Conservation (phyloP, 225 moss, liverwort and hornwort genomes). For the Neckera pumila region DNA sequence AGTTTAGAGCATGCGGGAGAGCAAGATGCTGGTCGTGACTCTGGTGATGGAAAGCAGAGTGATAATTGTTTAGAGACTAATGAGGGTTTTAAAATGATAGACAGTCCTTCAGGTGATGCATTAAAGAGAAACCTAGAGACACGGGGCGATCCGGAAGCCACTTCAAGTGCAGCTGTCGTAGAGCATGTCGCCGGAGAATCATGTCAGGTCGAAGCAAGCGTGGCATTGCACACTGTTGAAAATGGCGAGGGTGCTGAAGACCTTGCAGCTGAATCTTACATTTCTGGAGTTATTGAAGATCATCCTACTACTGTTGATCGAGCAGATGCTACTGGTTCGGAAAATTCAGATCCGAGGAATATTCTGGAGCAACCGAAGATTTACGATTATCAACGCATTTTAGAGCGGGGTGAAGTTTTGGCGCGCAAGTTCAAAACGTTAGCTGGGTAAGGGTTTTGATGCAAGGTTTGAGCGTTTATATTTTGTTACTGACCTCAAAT, state of each 20-base stretch:
- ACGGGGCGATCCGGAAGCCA: not conserved
- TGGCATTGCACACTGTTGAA: slow-evolving; percentile 4
- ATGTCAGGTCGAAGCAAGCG: not conserved
- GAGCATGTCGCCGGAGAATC: slow-evolving; percentile 4
- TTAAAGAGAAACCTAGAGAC: not conserved
- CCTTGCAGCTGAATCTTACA: not conserved
- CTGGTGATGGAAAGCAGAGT: slow-evolving; percentile 5
- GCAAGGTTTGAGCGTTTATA: not conserved
- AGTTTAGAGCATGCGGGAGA: not conserved
- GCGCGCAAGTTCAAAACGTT: slow-evolving; percentile 12
- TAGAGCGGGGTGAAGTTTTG: slow-evolving; percentile 43
- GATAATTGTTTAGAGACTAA: not conserved
- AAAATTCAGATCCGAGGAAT: not conserved
- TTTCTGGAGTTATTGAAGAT: slow-evolving; percentile 4
- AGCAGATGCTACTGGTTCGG: slow-evolving; percentile 9
- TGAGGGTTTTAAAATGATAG: slow-evolving; percentile 1
- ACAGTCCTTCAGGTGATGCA: not conserved
- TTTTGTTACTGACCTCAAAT: not conserved
- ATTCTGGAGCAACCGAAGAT: slow-evolving; percentile 1
- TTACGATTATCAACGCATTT: slow-evolving; percentile 9
- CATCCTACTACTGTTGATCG: not conserved
- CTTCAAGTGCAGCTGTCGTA: not conserved
- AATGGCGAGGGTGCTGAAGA: slow-evolving; percentile 2
- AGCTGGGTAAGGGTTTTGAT: slow-evolving; percentile 32
- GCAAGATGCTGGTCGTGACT: not conserved